Evolutionary conservation across 2,329 filamentous ascomycete species (phyloP), one percentile per base, ranked within the genome.

Genomic region (Colletotrichum sidae): DNA sequence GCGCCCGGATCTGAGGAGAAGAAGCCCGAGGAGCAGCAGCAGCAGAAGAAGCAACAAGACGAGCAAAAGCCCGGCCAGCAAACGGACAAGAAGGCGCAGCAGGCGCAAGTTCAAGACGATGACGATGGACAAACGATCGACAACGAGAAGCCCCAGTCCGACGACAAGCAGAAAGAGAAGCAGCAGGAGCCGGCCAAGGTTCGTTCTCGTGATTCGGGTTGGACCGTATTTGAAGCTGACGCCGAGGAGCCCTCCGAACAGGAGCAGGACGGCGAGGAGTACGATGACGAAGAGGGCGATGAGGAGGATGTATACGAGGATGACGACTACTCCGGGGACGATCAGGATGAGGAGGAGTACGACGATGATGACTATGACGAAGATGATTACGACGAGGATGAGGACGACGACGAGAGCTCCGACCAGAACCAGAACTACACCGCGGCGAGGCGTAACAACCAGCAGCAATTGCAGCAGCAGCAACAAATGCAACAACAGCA

Each of bases 401-500:
- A 70, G 8, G 61, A 73, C n/a, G 57, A 70, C 2, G 63, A 71
- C 0, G 66, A 68, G 1, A 56, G 54, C 3, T 46, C 45, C 13
- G 65, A 68, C n/a, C 46, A 62, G 25, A 58, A 47, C 38, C 54
- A n/a, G 45, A 54, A 58, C 61, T 60, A 70, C 53, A 61, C 65
- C 17, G 68, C 60, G 37, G 15, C 41, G 4, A 51, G 41, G 6
- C 45, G 33, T 11, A 63, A 54, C 42, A 49, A 66, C 33, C 58
- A 62, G 53, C 58, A 60, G 58, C 51, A 63, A 37, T 42, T 54
- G 60, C 60, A 55, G 35, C 63, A 73, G 53, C 72, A 74, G 55
- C 60, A 62, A 13, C 53, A 63, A n/a, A 52, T 53, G 63, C 71
- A 76, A 37, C 72, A 75, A 55, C 57, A 65, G 33, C 66, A 62